These are phyloP conservation scores for Primulina eburnea DNA, from an alignment of 257 asterid species.

Conservation along the genomic window DNA sequence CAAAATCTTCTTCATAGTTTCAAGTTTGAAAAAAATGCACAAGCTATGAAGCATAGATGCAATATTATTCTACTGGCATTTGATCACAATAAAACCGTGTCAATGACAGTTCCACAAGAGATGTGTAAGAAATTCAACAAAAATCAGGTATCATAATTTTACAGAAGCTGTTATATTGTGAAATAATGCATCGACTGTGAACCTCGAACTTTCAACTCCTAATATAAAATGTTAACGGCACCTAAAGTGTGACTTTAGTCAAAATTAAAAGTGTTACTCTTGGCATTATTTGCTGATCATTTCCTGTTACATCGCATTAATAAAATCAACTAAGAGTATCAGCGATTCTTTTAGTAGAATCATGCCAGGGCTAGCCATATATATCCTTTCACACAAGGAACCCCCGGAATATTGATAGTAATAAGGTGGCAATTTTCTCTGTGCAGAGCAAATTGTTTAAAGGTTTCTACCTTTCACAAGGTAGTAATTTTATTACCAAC, in stretches of 20 bases:
- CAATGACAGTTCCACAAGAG: not conserved
- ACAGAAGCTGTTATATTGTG: not conserved
- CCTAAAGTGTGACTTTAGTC: not conserved
- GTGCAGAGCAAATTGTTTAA: too few species aligned
- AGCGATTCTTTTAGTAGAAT: not conserved
- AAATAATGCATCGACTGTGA: not conserved
- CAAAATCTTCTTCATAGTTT: conserved; percentile 20
- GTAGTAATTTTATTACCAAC: too few species aligned
- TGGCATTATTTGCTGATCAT: not conserved
- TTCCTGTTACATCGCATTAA: not conserved
- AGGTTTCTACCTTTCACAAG: too few species aligned
- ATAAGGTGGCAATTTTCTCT: too few species aligned
- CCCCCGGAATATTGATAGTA: not conserved
- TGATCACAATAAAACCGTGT: not conserved
- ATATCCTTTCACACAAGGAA: not conserved
- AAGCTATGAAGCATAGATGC: not conserved
- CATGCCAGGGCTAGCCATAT: not conserved
- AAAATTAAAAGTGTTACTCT: not conserved
- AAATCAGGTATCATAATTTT: not conserved
- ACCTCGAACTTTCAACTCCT: not conserved
- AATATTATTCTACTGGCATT: conserved; percentile 1
- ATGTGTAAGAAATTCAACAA: conserved; percentile 4
- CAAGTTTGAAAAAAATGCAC: conserved; percentile 10
- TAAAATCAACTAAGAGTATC: not conserved
- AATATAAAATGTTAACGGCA: not conserved